Base-by-base conservation (phyloP, 164 flowering plant species). In the Macadamia integrifolia region DNA sequence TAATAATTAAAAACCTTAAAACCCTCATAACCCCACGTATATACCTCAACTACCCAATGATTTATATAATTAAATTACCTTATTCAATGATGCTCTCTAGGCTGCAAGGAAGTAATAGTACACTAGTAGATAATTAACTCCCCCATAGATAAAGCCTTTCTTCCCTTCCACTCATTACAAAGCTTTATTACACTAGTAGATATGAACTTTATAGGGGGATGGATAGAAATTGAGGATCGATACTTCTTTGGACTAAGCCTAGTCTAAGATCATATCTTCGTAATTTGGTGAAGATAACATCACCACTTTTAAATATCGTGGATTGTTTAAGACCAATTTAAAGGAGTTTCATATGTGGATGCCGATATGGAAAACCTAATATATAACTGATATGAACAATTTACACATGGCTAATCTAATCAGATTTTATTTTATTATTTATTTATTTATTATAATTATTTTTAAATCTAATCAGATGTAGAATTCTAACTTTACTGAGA, bases 21-120 rank as follows among this genome's bases (percentile, higher is more conserved):
- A 23, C 48, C 23, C 57, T 58, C 7, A 53, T 42, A 32, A 70
- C 43, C 75, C 56, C 17, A 67, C 50, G 63, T 62, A 23, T 23
- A 23, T 23, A 49, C 28, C 61, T n/a, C 72, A 75, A 67, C 73
- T 44, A 58, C 65, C 71, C 58, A 66, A 69, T 64, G 68, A 66
- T 50, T 30, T 50, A 31, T 50, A 1, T 50, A 44, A 42, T 23
- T 23, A 23, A 23, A 28, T 43, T 65, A 15, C 61, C 13, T 46
- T 46, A 64, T 65, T 72, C 55, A 61, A 61, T 58, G 59, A 64
- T 44, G 71, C 49, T 31, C 57, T 35, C 3, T 35, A 35, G 40
- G 40, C 5, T 2, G 5, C 40, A 5, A 35, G 40, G 40, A 35
- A 35, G 3, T 32, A 9, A 9, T 6, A 30, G 31, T 49, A 49